A percentile compares a stretch with the other conserved stretches of the same genome.
phyloP scores from a whole-genome alignment of 768 basidiomycete species.

The Rhodocollybia butyracea region DNA sequence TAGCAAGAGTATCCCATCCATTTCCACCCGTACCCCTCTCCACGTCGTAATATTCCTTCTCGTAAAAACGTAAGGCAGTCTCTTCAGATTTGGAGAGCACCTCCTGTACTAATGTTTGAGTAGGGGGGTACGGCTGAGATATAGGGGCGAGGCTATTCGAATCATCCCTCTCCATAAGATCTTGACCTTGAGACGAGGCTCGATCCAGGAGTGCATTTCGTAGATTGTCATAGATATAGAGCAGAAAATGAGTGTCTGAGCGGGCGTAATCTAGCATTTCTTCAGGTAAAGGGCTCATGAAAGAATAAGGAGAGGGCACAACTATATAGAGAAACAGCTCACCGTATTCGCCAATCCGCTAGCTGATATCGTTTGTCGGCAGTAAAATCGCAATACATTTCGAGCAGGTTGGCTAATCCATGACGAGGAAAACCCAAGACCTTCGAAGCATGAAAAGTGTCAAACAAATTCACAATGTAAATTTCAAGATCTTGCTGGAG shows the following conservation, averaged over 20 bases:
- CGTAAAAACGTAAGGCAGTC: slow-evolving; percentile 71
- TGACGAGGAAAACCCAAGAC: slow-evolving; percentile 80
- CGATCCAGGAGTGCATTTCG: slow-evolving; percentile 84
- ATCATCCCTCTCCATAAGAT: slow-evolving; percentile 6
- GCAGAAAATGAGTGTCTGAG: slow-evolving; percentile 93
- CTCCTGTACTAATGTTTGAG: slow-evolving; percentile 48
- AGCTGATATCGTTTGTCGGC: slow-evolving; percentile 96
- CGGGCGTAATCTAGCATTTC: slow-evolving; percentile 94
- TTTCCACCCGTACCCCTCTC: slow-evolving; percentile 58
- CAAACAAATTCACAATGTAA: slow-evolving; percentile 94
- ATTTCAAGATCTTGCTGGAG: slow-evolving; percentile 93
- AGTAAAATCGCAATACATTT: slow-evolving; percentile 85
- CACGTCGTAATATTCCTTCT: slow-evolving; percentile 66
- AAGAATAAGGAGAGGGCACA: background rate
- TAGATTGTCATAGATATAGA: slow-evolving; percentile 89
- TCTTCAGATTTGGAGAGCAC: slow-evolving; percentile 73
- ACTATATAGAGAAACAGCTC: slow-evolving; percentile 13
- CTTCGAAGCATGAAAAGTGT: slow-evolving; percentile 94
- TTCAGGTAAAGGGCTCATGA: slow-evolving; percentile 64
- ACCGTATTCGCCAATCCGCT: slow-evolving; percentile 97
- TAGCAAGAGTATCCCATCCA: slow-evolving; percentile 77
- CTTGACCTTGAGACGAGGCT: slow-evolving; percentile 35
- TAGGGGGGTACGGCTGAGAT: slow-evolving; percentile 15
- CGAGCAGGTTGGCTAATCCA: slow-evolving; percentile 79
- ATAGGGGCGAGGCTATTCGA: slow-evolving; percentile 10